A percentile compares a stretch with the other conserved stretches of the same genome.
These are phyloP conservation scores for Lactarius akahatsu DNA, from an alignment of 768 basidiomycete species.

Conservation along the genomic window DNA sequence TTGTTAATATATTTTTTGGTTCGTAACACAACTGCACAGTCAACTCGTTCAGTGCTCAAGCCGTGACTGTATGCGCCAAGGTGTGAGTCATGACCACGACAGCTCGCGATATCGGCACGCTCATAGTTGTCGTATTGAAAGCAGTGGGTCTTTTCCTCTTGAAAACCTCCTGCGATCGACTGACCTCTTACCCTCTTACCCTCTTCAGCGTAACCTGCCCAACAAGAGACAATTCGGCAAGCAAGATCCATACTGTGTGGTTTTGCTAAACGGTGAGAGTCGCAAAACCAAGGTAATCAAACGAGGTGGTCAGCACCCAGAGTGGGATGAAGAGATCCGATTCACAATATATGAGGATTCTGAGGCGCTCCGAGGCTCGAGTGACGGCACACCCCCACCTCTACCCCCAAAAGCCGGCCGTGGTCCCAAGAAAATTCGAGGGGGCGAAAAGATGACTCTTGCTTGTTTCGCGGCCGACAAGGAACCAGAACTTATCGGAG, in stretches of 20 bases:
- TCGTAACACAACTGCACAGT: background rate
- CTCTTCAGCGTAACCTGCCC: slow-evolving; percentile 72
- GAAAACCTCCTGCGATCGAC: background rate
- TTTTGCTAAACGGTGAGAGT: slow-evolving; percentile 77
- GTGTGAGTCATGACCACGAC: slow-evolving; percentile 50
- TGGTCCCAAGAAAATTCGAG: slow-evolving; percentile 54
- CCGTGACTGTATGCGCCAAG: slow-evolving; percentile 4
- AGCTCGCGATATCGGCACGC: slow-evolving; percentile 82
- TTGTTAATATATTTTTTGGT: background rate
- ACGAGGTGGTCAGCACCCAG: slow-evolving; percentile 96
- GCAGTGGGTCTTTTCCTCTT: slow-evolving; percentile 59
- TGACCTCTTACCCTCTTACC: slow-evolving; percentile 6
- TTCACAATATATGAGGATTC: slow-evolving; percentile 85
- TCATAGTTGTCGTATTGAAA: slow-evolving; percentile 91
- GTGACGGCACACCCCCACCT: slow-evolving; percentile 53
- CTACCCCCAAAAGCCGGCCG: slow-evolving; percentile 60
- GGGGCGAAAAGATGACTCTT: slow-evolving; percentile 72
- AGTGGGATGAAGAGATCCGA: slow-evolving; percentile 98
- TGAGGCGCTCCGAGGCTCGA: slow-evolving; percentile 33
- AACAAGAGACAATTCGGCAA: slow-evolving; percentile 94
- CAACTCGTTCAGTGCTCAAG: background rate
- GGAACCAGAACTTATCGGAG: slow-evolving; percentile 96
- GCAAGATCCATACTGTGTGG: slow-evolving; percentile 93
- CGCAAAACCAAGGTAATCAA: slow-evolving; percentile 91
- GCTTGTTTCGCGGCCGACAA: slow-evolving; percentile 94